Base-by-base conservation (phyloP, 228 moss, liverwort and hornwort genomes). In the Sphagnum magellanicum region DNA sequence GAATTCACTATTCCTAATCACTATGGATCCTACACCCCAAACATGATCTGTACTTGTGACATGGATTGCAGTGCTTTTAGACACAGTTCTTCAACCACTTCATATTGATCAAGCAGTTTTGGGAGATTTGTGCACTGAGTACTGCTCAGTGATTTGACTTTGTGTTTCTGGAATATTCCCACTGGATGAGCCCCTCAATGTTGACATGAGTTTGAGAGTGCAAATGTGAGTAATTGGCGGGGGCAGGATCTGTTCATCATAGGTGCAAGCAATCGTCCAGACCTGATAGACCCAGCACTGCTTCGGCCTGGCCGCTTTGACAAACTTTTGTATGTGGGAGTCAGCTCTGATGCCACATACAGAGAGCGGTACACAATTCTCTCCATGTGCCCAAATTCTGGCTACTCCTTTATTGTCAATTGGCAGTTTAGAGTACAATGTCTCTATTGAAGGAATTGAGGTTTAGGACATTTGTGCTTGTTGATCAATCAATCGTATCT, bases 181-280 rank as follows among this genome's bases (percentile, higher is more conserved):
- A 32, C 32, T 32, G 32, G 32, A 32, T 32, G 32, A 32, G 32
- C 3, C 32, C 32, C 32, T 32, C 32, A 32, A 32, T 32, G 32
- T 32, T 32, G 32, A 32, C 32, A 32, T 2, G 32, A 32, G 32
- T 32, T 32, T 32, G 32, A 32, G 32, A 32, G 32, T 32, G 32
- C 32, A 32, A 32, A 32, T 32, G 32, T 32, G 32, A 32, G 32
- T 32, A 32, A 1, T 2, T 32, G 32, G 32, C 1, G 32, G 17
- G 17, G 77, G 58, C 74, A 93, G 94, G 93, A 98, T 79, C 74
- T 93, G 15, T 98, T 98, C 72, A 93, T 98, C 50, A 94, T 98
- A 60, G 98, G 98, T 68, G 98, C 98, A 63, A 98, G 98, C 78
- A 98, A 98, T 73, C 87, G 98, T 49, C 98, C 98, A 70, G 98